A percentile compares a stretch with the other conserved stretches of the same genome.
phyloP scores from a whole-genome alignment of 495 filamentous ascomycete genomes.

The Wilcoxina mikolae region DNA sequence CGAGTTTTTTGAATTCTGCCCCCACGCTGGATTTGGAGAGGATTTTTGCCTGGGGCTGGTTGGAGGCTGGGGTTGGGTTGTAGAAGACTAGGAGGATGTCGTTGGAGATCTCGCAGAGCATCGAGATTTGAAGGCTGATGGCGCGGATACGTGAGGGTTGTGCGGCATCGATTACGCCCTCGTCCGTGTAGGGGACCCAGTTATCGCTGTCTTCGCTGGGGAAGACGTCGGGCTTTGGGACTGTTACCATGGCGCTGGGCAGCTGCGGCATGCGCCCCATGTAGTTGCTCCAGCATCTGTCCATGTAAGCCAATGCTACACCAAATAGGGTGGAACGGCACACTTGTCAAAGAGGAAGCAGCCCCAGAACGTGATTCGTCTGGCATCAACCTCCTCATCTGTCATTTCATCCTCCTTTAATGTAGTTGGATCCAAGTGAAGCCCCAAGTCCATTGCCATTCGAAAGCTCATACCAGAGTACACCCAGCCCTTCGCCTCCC shows the following conservation, averaged over 20 bases:
- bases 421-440: slow-evolving; percentile 56
- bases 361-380: slow-evolving; percentile 94
- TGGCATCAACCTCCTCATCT: slow-evolving; percentile 75
- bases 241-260: slow-evolving; percentile 57
- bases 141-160: slow-evolving; percentile 77
- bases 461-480: slow-evolving; percentile 97
- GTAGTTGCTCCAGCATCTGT: slow-evolving; percentile 94
- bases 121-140: slow-evolving; percentile 64
- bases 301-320: slow-evolving; percentile 13
- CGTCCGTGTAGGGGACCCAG: slow-evolving; percentile 85
- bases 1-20: slow-evolving; percentile 80
- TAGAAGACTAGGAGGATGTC: slow-evolving; percentile 86
- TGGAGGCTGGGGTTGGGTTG: slow-evolving; percentile 44
- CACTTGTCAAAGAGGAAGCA: slow-evolving; percentile 94
- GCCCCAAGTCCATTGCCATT: slow-evolving; percentile 89
- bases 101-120: slow-evolving; percentile 80
- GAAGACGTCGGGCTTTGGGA: slow-evolving; percentile 82
- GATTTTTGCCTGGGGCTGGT: slow-evolving; percentile 38
- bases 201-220: slow-evolving; percentile 69
- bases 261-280: slow-evolving; percentile 85
- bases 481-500: slow-evolving; percentile 93
- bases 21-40: slow-evolving; percentile 37
- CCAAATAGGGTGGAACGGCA: background rate
- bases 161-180: slow-evolving; percentile 46
- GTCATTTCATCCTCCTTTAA: slow-evolving; percentile 41